A percentile compares a stretch with the other conserved stretches of the same genome.
These are phyloP conservation scores for Astragalus glycyphyllos DNA, from an alignment of 306 rosid genomes.

Conservation along the genomic window DNA sequence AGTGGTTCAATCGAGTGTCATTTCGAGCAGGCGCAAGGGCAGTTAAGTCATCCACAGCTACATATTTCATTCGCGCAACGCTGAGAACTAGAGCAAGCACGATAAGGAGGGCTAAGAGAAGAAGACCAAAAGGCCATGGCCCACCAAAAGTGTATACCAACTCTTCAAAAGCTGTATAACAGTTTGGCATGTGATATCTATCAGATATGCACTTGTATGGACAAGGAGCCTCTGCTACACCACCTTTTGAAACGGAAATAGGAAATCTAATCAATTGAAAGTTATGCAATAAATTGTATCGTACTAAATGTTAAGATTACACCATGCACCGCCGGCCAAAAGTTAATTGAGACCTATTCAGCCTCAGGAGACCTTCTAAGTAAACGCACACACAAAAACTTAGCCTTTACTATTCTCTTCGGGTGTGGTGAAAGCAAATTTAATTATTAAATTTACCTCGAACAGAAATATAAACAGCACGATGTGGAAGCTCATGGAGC, in stretches of 20 bases:
- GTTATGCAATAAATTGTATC: constrained; percentile 28
- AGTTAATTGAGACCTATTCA: constrained; percentile 29
- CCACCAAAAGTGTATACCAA: constrained; percentile 97
- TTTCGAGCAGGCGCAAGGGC: constrained; percentile 68
- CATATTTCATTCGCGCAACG: constrained; percentile 88
- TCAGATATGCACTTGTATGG: constrained; percentile 92
- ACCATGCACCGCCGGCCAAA: neutral
- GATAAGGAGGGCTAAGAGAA: constrained; percentile 76
- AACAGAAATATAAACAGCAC: constrained; percentile 67
- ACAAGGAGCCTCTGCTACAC: constrained; percentile 85
- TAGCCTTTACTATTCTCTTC: constrained; percentile 30
- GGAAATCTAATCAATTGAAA: constrained; percentile 39
- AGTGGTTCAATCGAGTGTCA: constrained; percentile 76
- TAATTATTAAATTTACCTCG: constrained; percentile 66
- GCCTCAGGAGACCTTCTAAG: constrained; percentile 18
- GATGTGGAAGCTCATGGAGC: constrained; percentile 69
- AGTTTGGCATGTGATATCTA: constrained; percentile 94
- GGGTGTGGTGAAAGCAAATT: constrained; percentile 32
- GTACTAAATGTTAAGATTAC: constrained; percentile 2
- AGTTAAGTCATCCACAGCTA: constrained; percentile 74
- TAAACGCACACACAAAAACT: constrained; percentile 19
- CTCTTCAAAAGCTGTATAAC: constrained; percentile 95
- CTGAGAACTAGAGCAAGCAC: constrained; percentile 86
- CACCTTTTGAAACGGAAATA: constrained; percentile 63
- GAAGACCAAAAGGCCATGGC: constrained; percentile 87